Evolutionary conservation across 257 asterid species (phyloP), one percentile per base, ranked within the genome.

Genomic region (Petunia axillaris): DNA sequence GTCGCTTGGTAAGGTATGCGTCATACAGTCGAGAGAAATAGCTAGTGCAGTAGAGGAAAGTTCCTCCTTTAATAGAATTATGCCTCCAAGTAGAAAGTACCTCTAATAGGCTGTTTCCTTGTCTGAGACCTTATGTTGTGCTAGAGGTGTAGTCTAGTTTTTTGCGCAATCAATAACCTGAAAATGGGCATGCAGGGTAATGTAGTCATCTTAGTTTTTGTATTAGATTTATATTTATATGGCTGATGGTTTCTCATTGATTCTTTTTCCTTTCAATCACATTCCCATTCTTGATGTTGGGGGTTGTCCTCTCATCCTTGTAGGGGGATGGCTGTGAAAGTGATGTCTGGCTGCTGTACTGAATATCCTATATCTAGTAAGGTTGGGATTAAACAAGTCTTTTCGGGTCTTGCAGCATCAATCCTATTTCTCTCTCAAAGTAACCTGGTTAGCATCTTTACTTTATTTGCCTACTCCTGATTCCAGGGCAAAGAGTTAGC

Each of bases 321-420:
- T 77, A 92, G 97, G 89, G 86, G 82, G 87, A 60, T 80, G 46
- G 83, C 89, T 35, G 68, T 59, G 77, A 89, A 83, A 86, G 81
- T 79, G 65, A 75, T 63, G 55, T 54, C 90, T 0, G 80, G 82
- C 37, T 87, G 93, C 86, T 81, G 78, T 78, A 54, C 16, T 64
- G 90, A 84, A 63, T 80, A 77, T 16, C 85, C 86, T 66, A 71
- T 64, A 41, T 79, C 91, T 50, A 13, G 85, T 57, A 84, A 86
- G 60, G 77, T 81, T 79, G 92, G 88, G 77, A 80, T 86, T 38
- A 89, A 89, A 86, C 94, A 86, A 85, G 90, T 91, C 76, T 74
- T 93, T 63, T 81, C 99, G 60, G 93, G 97, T 80, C 89, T 95
- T 81, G 98, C 97, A 74, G 91, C 98, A 79, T 90, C 99, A 0